Percentiles rank a stretch among this genome's conserved stretches.
Conservation (phyloP, 441 rosid species). For the Erysimum cheiri region DNA sequence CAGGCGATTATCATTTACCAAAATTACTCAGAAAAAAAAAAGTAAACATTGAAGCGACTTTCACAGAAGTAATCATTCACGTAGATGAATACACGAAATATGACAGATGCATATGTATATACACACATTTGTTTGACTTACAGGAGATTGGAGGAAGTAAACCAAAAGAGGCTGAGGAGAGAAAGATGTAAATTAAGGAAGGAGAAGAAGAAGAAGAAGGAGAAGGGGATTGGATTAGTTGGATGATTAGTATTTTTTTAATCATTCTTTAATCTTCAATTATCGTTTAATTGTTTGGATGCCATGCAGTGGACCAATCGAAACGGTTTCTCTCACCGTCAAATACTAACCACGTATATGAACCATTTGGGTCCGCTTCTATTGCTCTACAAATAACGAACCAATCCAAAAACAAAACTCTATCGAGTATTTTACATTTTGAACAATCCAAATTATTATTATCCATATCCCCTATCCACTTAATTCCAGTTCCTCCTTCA, state of each 20-base stretch:
- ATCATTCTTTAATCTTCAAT: slow-evolving; percentile 2
- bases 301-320: slow-evolving; percentile 8
- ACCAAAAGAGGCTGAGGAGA: slow-evolving; percentile 26
- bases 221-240: slow-evolving; percentile 11
- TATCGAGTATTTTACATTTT: slow-evolving; percentile 8
- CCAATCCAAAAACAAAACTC: slow-evolving; percentile 34
- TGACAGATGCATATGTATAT: not conserved
- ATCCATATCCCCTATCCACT: slow-evolving; percentile 39
- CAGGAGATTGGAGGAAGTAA: slow-evolving; percentile 29
- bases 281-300: slow-evolving; percentile 11
- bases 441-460: slow-evolving; percentile 34
- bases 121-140: slow-evolving; percentile 23
- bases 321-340: no score
- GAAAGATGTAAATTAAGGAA: slow-evolving; percentile 32
- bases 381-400: not conserved
- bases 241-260: not conserved
- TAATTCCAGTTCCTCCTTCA: slow-evolving; percentile 12
- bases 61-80: not conserved
- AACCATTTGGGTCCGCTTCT: slow-evolving; percentile 34
- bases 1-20: slow-evolving; percentile 2
- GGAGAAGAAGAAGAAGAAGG: no score
- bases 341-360: slow-evolving; percentile 18
- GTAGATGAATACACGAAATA: not conserved
- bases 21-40: not conserved
- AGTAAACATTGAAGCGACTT: slow-evolving; percentile 17